Percentiles rank a stretch among this genome's conserved stretches.
phyloP scores from a whole-genome alignment of 1,284 basidiomycete species.

The Trichosporon ovoides region DNA sequence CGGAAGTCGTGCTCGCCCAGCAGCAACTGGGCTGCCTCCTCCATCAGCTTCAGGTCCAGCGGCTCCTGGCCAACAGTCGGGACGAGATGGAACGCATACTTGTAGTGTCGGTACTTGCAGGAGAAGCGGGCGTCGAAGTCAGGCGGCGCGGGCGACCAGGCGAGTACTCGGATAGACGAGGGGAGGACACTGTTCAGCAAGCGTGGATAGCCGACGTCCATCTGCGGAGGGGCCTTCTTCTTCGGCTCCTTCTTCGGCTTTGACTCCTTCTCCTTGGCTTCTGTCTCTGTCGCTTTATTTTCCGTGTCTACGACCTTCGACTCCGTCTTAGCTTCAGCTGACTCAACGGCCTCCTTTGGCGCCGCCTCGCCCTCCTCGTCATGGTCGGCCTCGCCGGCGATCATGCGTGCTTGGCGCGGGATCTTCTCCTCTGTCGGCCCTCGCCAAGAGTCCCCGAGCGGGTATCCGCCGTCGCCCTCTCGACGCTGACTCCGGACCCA shows the following conservation, averaged over 20 bases:
- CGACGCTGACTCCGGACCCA: constrained; percentile 66
- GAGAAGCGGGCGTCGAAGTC: constrained; percentile 84
- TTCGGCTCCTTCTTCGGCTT: constrained; percentile 5
- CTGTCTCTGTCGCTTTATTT: too few species aligned
- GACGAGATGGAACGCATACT: constrained; percentile 75
- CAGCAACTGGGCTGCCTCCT: constrained; percentile 63
- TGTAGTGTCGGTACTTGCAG: constrained; percentile 87
- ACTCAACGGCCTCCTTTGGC: neutral
- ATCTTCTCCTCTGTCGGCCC: constrained; percentile 10
- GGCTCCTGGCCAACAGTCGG: constrained; percentile 45
- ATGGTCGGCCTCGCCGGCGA: neutral
- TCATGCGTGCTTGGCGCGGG: constrained; percentile 1
- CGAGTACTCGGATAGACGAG: constrained; percentile 80
- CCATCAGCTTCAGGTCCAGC: constrained; percentile 73
- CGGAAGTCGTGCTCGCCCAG: constrained; percentile 93
- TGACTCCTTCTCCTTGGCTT: constrained; percentile 8
- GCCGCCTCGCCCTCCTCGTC: neutral
- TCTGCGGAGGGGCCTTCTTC: constrained; percentile 17
- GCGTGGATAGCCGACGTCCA: constrained; percentile 71
- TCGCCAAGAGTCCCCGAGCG: constrained; percentile 29
- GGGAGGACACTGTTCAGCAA: constrained; percentile 89
- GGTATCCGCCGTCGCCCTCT: constrained; percentile 30
- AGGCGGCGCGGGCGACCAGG: constrained; percentile 84
- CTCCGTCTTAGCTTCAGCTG: neutral
- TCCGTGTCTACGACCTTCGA: too few species aligned